Base-by-base conservation (phyloP, 192 early-diverging fungal genomes). In the Coemansia sp. region DNA sequence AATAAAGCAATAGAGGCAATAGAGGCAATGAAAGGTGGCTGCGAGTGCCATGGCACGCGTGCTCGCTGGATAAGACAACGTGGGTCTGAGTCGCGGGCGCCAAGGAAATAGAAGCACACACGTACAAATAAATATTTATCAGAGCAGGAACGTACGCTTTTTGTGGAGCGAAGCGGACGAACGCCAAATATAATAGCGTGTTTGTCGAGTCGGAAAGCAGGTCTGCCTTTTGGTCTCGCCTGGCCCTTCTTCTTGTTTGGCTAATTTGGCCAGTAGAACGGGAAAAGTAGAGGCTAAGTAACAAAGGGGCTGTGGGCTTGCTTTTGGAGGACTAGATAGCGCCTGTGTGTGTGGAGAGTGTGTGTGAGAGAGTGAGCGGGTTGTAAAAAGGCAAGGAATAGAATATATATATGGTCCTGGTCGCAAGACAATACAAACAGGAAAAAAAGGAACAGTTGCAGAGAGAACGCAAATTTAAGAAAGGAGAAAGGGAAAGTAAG, bases 1-100 rank as follows among this genome's bases (percentile, higher is more conserved):
- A 65, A 65, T 49, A 65, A 63, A 20, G 62, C 33, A 57, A 57
- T 57, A n/a, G 33, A 34, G 33, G 9, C 34, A 33, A 36, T 8
- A 17, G 22, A 35, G 54, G 34, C 20, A 53, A 36, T 2, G 33
- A 57, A 36, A 57, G 55, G 55, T 57, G 55, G 55, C 55, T 17
- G 53, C 53, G 32, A 54, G 53, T 5, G 23, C 32, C 25, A 1
- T 54, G 25, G 53, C 32, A 57, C 55, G 55, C 55, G 55, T 57
- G 55, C 55, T 36, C 34, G 7, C 13, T 34, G 7, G 8, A 0
- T 17, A 57, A 36, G 33, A 34, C 55, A 57, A 57, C 55, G 55
- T 57, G 55, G 55, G 55, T 36, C 17, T 57, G 55, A 35, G 55
- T 57, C 55, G 29, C 29, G 29, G 29, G 33, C 15, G 33, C 33